Base-by-base conservation (phyloP, 1,139 yeast species). In the Hyphopichia fennica region DNA sequence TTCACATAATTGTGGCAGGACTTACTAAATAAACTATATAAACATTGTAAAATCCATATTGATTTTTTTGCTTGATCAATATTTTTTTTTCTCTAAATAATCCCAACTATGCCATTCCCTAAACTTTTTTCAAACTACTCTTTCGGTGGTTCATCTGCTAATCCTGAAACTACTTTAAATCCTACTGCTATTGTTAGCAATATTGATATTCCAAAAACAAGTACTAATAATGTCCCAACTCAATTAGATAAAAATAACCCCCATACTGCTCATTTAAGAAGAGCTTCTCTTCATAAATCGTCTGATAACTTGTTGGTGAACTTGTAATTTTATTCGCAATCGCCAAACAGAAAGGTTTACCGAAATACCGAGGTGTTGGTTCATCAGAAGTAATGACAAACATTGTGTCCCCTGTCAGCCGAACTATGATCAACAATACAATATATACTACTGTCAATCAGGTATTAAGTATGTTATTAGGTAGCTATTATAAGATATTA, bases 271-370 rank as follows among this genome's bases (percentile, higher is more conserved):
- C 35, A 31, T 17, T 34, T 38, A 8, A 32, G 33, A 18, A 27
- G 23, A 19, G 33, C 20, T 3, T 30, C 34, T 14, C 48, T 47
- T 35, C 56, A 49, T 38, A 46, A 49, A 33, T 57, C 62, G 9
- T 57, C 62, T n/a, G 67, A 62, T 48, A 60, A 62, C 45, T 57
- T 62, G 48, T 52, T 60, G 45, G 55, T 62, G 14, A 64, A 63
- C 3, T 61, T 62, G 47, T 62, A 49, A 45, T 25, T 25, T 11
- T n/a, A n/a, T 10, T 25, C 23, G 23, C n/a, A n/a, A n/a, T n/a
- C n/a, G n/a, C n/a, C n/a, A n/a, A n/a, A n/a, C n/a, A n/a, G n/a
- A 16, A 16, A 23, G 27, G 10, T 8, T n/a, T 22, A 22, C 23
- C 23, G 23, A 6, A 9, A 22, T 7, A 25, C 28, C 28, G 28